Evolutionary conservation across 202 grass and related monocot genomes (phyloP).

Genomic region (Elaeis oleifera): DNA sequence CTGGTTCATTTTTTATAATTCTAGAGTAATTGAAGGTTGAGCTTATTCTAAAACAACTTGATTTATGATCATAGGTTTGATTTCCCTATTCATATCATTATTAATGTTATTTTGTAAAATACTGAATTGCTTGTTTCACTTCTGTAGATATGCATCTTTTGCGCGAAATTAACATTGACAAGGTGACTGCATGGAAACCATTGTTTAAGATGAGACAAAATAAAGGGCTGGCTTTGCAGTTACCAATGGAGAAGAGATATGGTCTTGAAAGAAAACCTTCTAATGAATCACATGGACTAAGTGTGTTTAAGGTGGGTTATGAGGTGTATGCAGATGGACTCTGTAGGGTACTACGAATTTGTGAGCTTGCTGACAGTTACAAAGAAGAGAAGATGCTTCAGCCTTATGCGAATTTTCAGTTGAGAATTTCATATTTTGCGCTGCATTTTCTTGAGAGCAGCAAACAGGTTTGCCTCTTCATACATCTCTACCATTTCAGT

Average conservation of each 20-base stretch:
- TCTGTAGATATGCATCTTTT: constrained; percentile 64
- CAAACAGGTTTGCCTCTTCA: constrained; percentile 46
- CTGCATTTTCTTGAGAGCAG: constrained; percentile 65
- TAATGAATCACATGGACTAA: constrained; percentile 46
- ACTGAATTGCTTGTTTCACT: constrained; percentile 21
- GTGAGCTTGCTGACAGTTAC: constrained; percentile 35
- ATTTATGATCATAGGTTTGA: no score
- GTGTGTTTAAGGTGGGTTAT: constrained; percentile 60
- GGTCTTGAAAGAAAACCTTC: constrained; percentile 42
- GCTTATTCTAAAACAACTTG: no score
- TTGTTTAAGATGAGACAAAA: constrained; percentile 61
- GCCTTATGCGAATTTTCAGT: constrained; percentile 44
- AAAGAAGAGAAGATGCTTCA: constrained; percentile 45
- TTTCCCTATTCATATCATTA: no score
- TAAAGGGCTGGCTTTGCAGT: constrained; percentile 59
- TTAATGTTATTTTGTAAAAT: neutral
- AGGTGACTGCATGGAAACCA: constrained; percentile 65
- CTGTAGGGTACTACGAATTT: constrained; percentile 64
- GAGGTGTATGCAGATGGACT: constrained; percentile 85
- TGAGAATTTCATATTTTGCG: constrained; percentile 49
- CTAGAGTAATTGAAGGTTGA: no score
- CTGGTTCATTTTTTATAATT: no score
- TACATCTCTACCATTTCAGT: neutral
- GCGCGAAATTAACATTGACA: constrained; percentile 87
- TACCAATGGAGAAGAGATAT: constrained; percentile 44